phyloP scores from a whole-genome alignment of 805 yeast genomes.

The Metschnikowia reukaufii region DNA sequence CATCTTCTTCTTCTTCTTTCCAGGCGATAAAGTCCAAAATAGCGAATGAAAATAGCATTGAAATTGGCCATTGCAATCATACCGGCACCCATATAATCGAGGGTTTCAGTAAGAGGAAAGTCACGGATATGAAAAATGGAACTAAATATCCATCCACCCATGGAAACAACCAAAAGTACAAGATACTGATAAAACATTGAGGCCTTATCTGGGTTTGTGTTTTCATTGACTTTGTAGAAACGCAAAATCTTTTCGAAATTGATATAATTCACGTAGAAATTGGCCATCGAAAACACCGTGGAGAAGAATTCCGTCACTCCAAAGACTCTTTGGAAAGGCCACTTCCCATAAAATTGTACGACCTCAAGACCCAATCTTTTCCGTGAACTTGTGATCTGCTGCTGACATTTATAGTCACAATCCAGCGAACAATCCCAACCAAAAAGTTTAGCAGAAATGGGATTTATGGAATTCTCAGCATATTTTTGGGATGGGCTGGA shows the following conservation, averaged over 20 bases:
- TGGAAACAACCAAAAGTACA: conserved; percentile 26
- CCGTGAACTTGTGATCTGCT: conserved; percentile 29
- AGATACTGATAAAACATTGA: conserved; percentile 34
- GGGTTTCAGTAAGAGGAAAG: conserved; percentile 35
- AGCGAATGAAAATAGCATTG: conserved; percentile 34
- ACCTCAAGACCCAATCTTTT: conserved; percentile 21
- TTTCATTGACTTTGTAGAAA: conserved; percentile 25
- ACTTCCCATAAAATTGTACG: conserved; percentile 45
- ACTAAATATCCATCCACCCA: conserved; percentile 41
- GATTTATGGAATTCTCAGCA: conserved; percentile 14
- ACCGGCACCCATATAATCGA: conserved; percentile 45
- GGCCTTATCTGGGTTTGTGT: conserved; percentile 16
- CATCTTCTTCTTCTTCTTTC: conserved; percentile 11
- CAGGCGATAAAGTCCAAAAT: conserved; percentile 26
- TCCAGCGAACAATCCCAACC: conserved; percentile 38
- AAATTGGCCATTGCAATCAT: conserved; percentile 37
- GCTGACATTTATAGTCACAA: conserved; percentile 43
- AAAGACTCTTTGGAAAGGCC: conserved; percentile 41
- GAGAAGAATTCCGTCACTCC: conserved; percentile 40
- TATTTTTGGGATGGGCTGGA: conserved; percentile 17
- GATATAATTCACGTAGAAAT: conserved; percentile 34
- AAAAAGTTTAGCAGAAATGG: conserved; percentile 22
- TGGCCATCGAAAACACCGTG: conserved; percentile 35
- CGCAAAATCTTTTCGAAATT: conserved; percentile 28
- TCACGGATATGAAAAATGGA: conserved; percentile 41